Percentiles rank a stretch among this genome's conserved stretches.
These are phyloP conservation scores for Thalia dealbata DNA, from an alignment of 176 grass and related monocot species.

Conservation along the genomic window DNA sequence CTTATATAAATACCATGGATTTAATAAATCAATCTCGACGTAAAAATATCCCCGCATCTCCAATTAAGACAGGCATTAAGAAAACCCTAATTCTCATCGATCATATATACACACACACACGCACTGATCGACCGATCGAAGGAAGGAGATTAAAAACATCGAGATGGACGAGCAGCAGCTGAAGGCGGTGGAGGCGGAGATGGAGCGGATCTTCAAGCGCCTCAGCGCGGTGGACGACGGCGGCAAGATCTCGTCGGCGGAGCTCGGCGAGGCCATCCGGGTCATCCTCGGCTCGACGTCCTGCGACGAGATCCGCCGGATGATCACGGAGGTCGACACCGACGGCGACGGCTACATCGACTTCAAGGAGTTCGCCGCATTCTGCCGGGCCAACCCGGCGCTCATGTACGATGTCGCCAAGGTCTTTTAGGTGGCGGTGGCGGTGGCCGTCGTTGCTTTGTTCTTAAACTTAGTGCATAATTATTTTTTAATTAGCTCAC, in stretches of 20 bases:
- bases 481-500: too few relatives aligned
- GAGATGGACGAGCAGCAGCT: not conserved
- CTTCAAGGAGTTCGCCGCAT: conserved; percentile 10
- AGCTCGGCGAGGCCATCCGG: conserved; percentile 12
- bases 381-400: conserved; percentile 6
- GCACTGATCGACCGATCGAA: too few relatives aligned
- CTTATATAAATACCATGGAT: too few relatives aligned
- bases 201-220: conserved; percentile 9
- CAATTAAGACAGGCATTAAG: too few relatives aligned
- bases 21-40: too few relatives aligned
- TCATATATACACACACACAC: too few relatives aligned
- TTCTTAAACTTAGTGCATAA: too few relatives aligned
- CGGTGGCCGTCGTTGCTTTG: too few relatives aligned
- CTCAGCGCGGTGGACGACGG: not conserved
- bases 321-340: conserved; percentile 9
- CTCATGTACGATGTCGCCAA: conserved; percentile 11
- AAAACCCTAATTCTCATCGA: too few relatives aligned
- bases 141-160: too few relatives aligned
- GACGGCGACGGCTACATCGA: conserved; percentile 16
- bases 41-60: too few relatives aligned
- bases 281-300: not conserved
- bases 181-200: not conserved
- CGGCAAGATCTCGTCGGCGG: conserved; percentile 13
- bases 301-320: conserved; percentile 6
- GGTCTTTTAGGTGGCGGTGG: conserved; percentile 2